These are phyloP conservation scores for Alternaria rosae DNA, from an alignment of 2,329 filamentous ascomycete genomes.

Conservation along the genomic window DNA sequence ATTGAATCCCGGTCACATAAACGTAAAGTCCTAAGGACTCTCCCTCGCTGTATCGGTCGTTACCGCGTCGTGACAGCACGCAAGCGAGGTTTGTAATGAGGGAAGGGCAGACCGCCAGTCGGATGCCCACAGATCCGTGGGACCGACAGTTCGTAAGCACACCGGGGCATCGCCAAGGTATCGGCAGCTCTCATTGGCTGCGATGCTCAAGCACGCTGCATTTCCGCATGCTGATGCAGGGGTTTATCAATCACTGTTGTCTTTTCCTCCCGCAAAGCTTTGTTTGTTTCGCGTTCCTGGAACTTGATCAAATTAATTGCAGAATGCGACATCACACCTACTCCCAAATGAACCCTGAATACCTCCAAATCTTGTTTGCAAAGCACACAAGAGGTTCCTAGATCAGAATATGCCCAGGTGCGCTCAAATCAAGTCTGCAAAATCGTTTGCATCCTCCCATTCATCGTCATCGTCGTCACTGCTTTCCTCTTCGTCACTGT, in stretches of 20 bases:
- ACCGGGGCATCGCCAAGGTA: not conserved
- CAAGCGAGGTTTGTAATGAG: constrained; percentile 9
- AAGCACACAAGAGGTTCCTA: not conserved
- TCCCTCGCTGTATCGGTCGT: not conserved
- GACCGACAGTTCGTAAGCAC: constrained; percentile 8
- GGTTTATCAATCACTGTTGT: not conserved
- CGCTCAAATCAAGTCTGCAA: not conserved
- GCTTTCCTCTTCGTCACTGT: too few relatives aligned
- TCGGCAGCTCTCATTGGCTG: not conserved
- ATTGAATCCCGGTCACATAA: not conserved
- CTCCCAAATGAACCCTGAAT: not conserved
- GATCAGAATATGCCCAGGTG: not conserved
- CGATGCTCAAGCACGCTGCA: not conserved
- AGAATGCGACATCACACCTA: not conserved
- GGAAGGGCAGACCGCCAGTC: not conserved
- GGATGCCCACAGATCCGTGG: not conserved
- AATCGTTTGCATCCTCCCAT: not conserved
- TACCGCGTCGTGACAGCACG: not conserved
- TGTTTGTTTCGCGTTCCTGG: not conserved
- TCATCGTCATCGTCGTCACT: not conserved
- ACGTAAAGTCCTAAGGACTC: not conserved
- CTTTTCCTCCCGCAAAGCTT: not conserved
- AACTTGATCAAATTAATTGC: not conserved
- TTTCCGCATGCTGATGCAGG: not conserved
- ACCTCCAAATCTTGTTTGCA: not conserved